These are phyloP conservation scores for Monilinia fructicola DNA, from an alignment of 2,329 filamentous ascomycete species.

Conservation along the genomic window DNA sequence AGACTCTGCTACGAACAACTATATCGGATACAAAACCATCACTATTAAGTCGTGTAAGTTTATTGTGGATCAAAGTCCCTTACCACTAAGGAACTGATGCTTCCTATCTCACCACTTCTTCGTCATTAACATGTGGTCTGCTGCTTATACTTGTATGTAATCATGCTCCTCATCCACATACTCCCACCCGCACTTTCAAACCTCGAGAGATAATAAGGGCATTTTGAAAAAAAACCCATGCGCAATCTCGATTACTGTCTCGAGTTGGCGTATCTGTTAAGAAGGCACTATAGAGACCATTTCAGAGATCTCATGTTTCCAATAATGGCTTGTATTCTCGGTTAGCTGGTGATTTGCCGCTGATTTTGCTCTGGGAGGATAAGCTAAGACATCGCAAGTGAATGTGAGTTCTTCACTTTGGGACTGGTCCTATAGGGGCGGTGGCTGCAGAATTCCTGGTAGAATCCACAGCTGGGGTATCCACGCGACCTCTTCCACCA, in stretches of 20 bases:
- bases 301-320: background rate
- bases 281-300: background rate
- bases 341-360: background rate
- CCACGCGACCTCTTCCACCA: conserved; percentile 29
- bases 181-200: background rate
- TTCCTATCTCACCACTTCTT: background rate
- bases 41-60: background rate
- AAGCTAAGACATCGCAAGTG: background rate
- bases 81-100: background rate
- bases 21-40: background rate
- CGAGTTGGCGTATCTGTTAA: background rate
- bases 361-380: background rate
- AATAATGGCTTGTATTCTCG: background rate
- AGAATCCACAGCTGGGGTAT: conserved; percentile 27
- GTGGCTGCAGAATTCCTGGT: conserved; percentile 25
- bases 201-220: background rate
- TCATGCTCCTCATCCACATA: background rate
- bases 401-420: conserved; percentile 26
- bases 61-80: background rate
- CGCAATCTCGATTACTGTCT: background rate
- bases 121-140: background rate
- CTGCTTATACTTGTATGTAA: background rate
- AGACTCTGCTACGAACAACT: background rate
- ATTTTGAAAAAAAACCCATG: background rate
- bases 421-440: conserved; percentile 35